A percentile compares a stretch with the other conserved stretches of the same genome.
phyloP scores from a whole-genome alignment of 805 yeast species.

The Grigorovia humatica region DNA sequence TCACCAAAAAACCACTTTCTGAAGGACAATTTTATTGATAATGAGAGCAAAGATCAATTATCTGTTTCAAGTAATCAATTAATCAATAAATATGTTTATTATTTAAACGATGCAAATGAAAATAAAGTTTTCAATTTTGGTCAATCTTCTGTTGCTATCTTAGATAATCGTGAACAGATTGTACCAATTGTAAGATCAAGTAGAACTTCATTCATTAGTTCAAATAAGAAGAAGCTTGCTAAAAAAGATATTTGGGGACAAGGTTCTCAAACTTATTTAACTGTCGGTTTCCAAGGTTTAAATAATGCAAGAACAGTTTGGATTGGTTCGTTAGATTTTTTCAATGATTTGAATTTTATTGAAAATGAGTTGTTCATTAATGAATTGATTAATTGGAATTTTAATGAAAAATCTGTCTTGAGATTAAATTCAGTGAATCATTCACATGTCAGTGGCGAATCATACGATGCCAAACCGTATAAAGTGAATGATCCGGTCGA shows the following conservation, averaged over 20 bases:
- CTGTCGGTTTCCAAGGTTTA: slow-evolving; percentile 70
- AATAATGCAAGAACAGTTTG: slow-evolving; percentile 71
- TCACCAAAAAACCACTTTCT: slow-evolving; percentile 62
- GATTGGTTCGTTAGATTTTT: slow-evolving; percentile 60
- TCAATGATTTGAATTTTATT: slow-evolving; percentile 32
- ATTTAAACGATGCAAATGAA: slow-evolving; percentile 1
- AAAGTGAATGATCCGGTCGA: slow-evolving; percentile 63
- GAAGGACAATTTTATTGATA: slow-evolving; percentile 50
- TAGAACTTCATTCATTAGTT: slow-evolving; percentile 45
- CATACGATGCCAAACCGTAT: slow-evolving; percentile 42
- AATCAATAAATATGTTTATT: slow-evolving; percentile 5
- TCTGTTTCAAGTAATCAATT: slow-evolving; percentile 10
- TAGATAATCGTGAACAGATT: slow-evolving; percentile 57
- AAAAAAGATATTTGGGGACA: slow-evolving; percentile 65
- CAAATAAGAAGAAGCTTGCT: slow-evolving; percentile 29
- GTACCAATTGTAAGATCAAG: slow-evolving; percentile 65
- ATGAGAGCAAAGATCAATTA: slow-evolving; percentile 5
- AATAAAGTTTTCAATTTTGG: slow-evolving; percentile 23
- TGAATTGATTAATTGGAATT: slow-evolving; percentile 57
- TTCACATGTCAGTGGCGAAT: slow-evolving; percentile 34
- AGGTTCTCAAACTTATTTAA: slow-evolving; percentile 71
- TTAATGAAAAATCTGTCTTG: slow-evolving; percentile 57
- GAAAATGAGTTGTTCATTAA: slow-evolving; percentile 33
- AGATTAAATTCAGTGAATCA: slow-evolving; percentile 46
- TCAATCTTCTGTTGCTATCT: slow-evolving; percentile 54